Percentiles rank a stretch among this genome's conserved stretches.
phyloP scores from a whole-genome alignment of 2,329 filamentous ascomycete species.

The Hymenoscyphus linearis region DNA sequence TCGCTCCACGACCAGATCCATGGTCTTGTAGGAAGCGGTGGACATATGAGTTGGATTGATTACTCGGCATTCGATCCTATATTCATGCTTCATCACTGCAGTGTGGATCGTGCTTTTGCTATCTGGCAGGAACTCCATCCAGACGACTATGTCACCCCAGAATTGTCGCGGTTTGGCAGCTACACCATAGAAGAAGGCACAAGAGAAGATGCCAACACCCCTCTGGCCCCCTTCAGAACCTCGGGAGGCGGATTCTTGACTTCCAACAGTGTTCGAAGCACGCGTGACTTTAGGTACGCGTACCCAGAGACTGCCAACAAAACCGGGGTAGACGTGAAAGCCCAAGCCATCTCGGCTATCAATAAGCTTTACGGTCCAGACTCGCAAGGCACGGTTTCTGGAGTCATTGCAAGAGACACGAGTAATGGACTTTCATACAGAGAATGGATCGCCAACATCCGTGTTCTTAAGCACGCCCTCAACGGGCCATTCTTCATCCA shows the following conservation, averaged over 20 bases:
- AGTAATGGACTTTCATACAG: slow-evolving; percentile 37
- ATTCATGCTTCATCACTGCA: slow-evolving; percentile 49
- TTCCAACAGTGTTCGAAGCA: slow-evolving; percentile 17
- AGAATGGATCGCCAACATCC: slow-evolving; percentile 66
- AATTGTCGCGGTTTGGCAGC: slow-evolving; percentile 30
- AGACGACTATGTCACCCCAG: slow-evolving; percentile 31
- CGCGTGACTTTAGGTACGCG: slow-evolving; percentile 23
- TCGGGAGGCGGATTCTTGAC: slow-evolving; percentile 44
- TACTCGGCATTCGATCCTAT: slow-evolving; percentile 43
- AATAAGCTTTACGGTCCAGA: slow-evolving; percentile 42
- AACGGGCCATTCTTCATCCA: slow-evolving; percentile 59
- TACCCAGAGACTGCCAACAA: slow-evolving; percentile 38
- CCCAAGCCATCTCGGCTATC: slow-evolving; percentile 57
- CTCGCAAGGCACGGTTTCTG: not conserved
- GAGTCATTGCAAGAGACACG: not conserved
- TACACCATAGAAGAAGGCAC: slow-evolving; percentile 26
- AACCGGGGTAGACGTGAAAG: slow-evolving; percentile 50
- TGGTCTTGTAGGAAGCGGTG: slow-evolving; percentile 50
- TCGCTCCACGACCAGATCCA: slow-evolving; percentile 60
- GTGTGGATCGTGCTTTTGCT: slow-evolving; percentile 56
- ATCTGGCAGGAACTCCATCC: slow-evolving; percentile 44
- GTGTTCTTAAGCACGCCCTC: slow-evolving; percentile 54
- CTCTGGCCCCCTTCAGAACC: slow-evolving; percentile 42
- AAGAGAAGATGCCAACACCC: slow-evolving; percentile 23
- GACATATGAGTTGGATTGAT: slow-evolving; percentile 42